Conservation (phyloP, 2,329 filamentous ascomycete species). For the Penicillium sp. region DNA sequence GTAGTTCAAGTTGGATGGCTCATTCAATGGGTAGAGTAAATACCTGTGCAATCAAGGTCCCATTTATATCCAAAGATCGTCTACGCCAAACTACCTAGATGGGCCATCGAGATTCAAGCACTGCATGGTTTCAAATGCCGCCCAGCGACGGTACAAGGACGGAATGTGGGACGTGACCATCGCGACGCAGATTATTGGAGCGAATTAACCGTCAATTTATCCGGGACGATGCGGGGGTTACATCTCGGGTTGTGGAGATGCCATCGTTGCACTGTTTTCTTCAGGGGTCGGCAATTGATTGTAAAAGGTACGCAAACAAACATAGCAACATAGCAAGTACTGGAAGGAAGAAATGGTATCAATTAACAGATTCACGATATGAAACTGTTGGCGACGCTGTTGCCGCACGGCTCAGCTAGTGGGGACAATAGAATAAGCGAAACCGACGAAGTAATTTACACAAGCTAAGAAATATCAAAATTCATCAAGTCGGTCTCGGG, state of each 20-base stretch:
- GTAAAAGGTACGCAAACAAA: not conserved
- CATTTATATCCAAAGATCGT: not conserved
- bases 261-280: slow-evolving; percentile 9
- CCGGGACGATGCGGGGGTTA: slow-evolving; percentile 16
- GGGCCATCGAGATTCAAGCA: slow-evolving; percentile 5
- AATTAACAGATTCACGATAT: slow-evolving; percentile 12
- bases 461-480: slow-evolving; percentile 10
- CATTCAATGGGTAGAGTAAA: not conserved
- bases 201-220: not conserved
- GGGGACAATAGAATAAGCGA: not conserved
- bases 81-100: not conserved
- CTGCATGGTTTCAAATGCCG: slow-evolving; percentile 12
- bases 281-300: slow-evolving; percentile 14
- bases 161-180: not conserved
- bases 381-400: not conserved
- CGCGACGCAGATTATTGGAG: slow-evolving; percentile 2
- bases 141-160: not conserved
- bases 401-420: not conserved
- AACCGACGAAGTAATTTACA: slow-evolving; percentile 22
- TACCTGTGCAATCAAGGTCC: not conserved
- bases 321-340: not conserved
- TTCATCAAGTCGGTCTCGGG: slow-evolving; percentile 14
- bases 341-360: slow-evolving; percentile 22
- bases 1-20: too few relatives aligned
- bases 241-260: slow-evolving; percentile 13